These are phyloP conservation scores for Dactylellina sp. DNA, from an alignment of 2,329 filamentous ascomycete genomes.

Conservation along the genomic window DNA sequence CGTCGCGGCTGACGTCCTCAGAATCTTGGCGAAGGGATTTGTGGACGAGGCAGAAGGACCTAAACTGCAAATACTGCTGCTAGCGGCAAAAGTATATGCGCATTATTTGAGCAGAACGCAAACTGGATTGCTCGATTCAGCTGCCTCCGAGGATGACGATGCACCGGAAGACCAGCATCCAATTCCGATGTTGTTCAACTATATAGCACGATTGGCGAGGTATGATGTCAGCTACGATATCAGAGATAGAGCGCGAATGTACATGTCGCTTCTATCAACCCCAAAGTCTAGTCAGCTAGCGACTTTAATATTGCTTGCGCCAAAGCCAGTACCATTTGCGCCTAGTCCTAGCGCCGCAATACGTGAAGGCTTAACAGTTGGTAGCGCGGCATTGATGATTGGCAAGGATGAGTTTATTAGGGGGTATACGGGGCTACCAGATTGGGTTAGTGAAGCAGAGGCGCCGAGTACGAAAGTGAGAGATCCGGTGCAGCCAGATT, in stretches of 20 bases:
- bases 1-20: constrained; percentile 90
- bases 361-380: constrained; percentile 80
- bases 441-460: constrained; percentile 82
- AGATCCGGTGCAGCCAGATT: constrained; percentile 71
- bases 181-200: constrained; percentile 82
- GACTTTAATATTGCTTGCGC: constrained; percentile 87
- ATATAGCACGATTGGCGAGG: constrained; percentile 83
- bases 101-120: constrained; percentile 80
- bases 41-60: constrained; percentile 83
- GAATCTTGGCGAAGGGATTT: constrained; percentile 88
- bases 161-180: constrained; percentile 70
- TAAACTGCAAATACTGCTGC: constrained; percentile 88
- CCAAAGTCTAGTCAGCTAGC: constrained; percentile 80
- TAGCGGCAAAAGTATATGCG: constrained; percentile 96
- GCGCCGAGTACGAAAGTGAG: constrained; percentile 71
- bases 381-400: constrained; percentile 85
- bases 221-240: constrained; percentile 97
- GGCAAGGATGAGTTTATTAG: constrained; percentile 68
- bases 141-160: constrained; percentile 59
- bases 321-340: constrained; percentile 91
- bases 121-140: constrained; percentile 62
- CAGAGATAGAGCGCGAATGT: constrained; percentile 88
- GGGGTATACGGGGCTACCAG: constrained; percentile 82
- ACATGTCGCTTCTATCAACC: constrained; percentile 82
- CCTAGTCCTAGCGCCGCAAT: constrained; percentile 84